These are phyloP conservation scores for Hirschfeldia incana DNA, from an alignment of 345 rosid genomes.

Conservation along the genomic window DNA sequence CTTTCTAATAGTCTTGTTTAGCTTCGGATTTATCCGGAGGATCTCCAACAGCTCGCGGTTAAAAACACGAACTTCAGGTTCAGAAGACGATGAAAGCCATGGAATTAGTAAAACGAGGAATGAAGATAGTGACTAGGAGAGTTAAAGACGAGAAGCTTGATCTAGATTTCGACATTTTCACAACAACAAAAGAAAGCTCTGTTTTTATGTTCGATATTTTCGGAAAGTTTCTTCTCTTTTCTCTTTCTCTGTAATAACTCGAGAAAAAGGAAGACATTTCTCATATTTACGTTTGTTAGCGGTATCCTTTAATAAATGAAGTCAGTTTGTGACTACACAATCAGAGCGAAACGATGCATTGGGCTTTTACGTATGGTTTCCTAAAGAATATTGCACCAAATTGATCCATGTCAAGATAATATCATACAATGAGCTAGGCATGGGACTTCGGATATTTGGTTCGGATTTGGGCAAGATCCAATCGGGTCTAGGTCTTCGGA, in stretches of 20 bases:
- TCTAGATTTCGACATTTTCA: conserved; percentile 32
- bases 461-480: no score
- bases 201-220: neutral
- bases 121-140: neutral
- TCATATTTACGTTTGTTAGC: neutral
- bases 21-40: conserved; percentile 19
- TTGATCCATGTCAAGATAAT: neutral
- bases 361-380: neutral
- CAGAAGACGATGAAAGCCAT: conserved; percentile 15
- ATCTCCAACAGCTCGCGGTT: conserved; percentile 47
- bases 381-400: neutral
- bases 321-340: neutral
- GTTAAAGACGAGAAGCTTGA: conserved; percentile 27
- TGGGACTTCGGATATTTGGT: no score
- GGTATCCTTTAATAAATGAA: neutral
- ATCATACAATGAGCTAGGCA: neutral
- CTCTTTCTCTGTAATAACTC: conserved; percentile 1
- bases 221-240: conserved; percentile 18
- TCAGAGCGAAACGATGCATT: neutral
- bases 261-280: neutral
- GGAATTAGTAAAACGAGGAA: conserved; percentile 29
- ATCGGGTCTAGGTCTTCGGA: no score
- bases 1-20: conserved; percentile 36
- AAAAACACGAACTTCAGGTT: conserved; percentile 17
- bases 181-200: neutral